Percentiles rank a stretch among this genome's conserved stretches.
phyloP scores from a whole-genome alignment of 2,329 filamentous ascomycete species.

The Arachnopeziza araneosa region DNA sequence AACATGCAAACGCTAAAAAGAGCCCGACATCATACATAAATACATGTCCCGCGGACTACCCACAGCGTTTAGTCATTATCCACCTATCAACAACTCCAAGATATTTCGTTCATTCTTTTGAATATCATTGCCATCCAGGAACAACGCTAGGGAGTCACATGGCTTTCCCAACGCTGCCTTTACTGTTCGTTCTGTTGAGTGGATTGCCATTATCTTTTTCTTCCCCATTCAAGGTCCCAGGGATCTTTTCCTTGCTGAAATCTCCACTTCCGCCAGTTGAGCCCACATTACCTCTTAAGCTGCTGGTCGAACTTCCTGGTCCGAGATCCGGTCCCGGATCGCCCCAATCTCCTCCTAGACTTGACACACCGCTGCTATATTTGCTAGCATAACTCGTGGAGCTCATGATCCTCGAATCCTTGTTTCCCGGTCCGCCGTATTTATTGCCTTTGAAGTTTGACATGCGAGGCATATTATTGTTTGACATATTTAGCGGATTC shows the following conservation, averaged over 20 bases:
- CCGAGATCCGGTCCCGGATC: constrained; percentile 52
- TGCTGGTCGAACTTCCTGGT: constrained; percentile 25
- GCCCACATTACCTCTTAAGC: constrained; percentile 15
- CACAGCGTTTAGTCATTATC: background rate
- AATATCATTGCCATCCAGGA: background rate
- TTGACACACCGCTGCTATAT: constrained; percentile 22
- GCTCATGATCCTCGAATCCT: constrained; percentile 1
- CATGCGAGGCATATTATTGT: background rate
- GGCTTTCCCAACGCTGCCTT: background rate
- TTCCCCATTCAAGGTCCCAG: background rate
- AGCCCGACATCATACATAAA: background rate
- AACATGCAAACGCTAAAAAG: background rate
- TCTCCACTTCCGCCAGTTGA: constrained; percentile 8
- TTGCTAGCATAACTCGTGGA: constrained; percentile 19
- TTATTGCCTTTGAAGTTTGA: background rate
- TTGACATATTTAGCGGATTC: constrained; percentile 1
- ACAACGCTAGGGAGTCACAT: background rate
- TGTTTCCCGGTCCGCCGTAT: background rate
- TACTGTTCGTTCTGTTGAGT: background rate
- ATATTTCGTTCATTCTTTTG: background rate
- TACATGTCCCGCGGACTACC: background rate
- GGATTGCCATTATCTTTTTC: background rate
- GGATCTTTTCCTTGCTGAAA: constrained; percentile 1
- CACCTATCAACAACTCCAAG: background rate
- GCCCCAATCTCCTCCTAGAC: constrained; percentile 38